Conservation (phyloP, 2,329 filamentous ascomycete species). For the Pseudonectria buxi region DNA sequence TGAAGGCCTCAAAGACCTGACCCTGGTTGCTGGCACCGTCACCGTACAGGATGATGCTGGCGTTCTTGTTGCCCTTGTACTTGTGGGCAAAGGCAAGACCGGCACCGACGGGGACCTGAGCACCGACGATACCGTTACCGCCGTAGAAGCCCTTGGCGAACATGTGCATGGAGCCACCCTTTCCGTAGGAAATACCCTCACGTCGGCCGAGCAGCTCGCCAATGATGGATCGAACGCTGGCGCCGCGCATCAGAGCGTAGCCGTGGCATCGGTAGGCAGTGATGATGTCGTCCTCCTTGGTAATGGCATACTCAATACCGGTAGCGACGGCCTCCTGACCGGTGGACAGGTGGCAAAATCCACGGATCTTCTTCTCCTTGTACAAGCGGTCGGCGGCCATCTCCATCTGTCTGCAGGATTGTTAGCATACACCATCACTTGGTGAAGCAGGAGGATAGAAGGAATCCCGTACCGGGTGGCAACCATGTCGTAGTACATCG, state of each 20-base stretch:
- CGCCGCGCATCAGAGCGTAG: constrained; percentile 94
- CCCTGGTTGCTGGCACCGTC: constrained; percentile 99
- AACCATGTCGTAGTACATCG: constrained; percentile 99
- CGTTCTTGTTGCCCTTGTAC: constrained; percentile 82
- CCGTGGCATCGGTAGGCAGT: constrained; percentile 99
- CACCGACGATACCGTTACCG: constrained; percentile 97
- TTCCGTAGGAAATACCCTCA: constrained; percentile 96
- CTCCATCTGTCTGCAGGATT: constrained; percentile 79
- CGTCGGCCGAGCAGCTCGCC: constrained; percentile 91
- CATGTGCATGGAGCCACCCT: constrained; percentile 99
- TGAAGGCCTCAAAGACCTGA: constrained; percentile 99
- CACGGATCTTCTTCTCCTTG: constrained; percentile 99
- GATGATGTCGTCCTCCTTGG: constrained; percentile 86
- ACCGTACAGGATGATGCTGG: constrained; percentile 86
- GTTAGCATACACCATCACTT: constrained; percentile 19
- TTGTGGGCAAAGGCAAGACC: constrained; percentile 96
- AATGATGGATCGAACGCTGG: constrained; percentile 83
- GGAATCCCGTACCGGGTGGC: constrained; percentile 64
- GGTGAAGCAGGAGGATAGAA: background rate
- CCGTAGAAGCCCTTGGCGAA: constrained; percentile 97
- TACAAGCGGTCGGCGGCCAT: constrained; percentile 98
- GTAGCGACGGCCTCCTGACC: constrained; percentile 96
- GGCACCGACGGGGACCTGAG: constrained; percentile 94
- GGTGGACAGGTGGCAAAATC: constrained; percentile 98
- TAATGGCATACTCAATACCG: constrained; percentile 94